Base-by-base conservation (phyloP, 805 yeast species). In the Hanseniaspora hatyaiensis region DNA sequence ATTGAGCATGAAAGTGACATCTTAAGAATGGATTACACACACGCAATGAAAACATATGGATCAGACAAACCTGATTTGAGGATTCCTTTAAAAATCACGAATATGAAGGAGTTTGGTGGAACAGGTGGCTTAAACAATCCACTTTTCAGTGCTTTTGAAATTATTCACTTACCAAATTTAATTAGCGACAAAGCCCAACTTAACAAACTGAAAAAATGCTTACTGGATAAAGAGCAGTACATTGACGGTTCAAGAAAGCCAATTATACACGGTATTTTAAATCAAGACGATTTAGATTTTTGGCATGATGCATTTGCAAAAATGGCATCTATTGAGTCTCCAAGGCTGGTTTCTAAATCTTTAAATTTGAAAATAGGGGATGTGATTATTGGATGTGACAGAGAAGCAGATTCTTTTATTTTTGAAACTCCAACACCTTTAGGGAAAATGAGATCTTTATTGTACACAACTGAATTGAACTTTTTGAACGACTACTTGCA, bases 341-440 rank as follows among this genome's bases (percentile, higher is more conserved):
- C 63, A 0, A 54, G 59, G 15, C 38, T 51, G 8, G 48, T 74
- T 19, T 58, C 65, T 13, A 40, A 56, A 2, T 47, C 51, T 1
- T 59, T 83, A 19, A 56, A 65, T 15, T 59, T 85, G 18, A 52
- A 68, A 36, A 63, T 72, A 1, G 95, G 95, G 34, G 95, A 86
- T 60, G 65, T 84, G 2, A 58, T 92, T 28, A 89, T 88, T 2
- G 72, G 82, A 12, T 71, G 86, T n/a, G 83, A 82, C n/a, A 71
- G 97, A 51, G 59, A 63, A 47, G 52, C 56, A 8, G 74, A 82
- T 1, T 57, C 59, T 12, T 50, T 75, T 19, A 66, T 89, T 0
- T 89, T 85, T 59, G 98, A 89, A 58, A 89, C 86, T 57, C 97
- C 97, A 18, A 92, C 97, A 0, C 97, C 98, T 0, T 64, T 92